A percentile compares a stretch with the other conserved stretches of the same genome.
These are phyloP conservation scores for Fusarium incarnatum DNA, from an alignment of 2,329 filamentous ascomycete genomes.

Conservation along the genomic window DNA sequence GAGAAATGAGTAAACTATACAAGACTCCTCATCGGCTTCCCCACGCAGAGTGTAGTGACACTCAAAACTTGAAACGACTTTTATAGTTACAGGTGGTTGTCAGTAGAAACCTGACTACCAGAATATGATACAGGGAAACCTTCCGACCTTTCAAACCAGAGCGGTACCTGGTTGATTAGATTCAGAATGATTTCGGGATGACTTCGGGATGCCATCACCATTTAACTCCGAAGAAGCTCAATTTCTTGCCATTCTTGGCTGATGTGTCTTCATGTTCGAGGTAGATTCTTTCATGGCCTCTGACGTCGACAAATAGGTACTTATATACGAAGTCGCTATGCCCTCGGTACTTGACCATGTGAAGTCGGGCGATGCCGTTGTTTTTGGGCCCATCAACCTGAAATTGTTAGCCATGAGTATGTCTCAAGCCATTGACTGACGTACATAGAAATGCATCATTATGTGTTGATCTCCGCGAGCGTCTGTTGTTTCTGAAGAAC, in stretches of 20 bases:
- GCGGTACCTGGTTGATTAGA: background rate
- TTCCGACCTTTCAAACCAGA: background rate
- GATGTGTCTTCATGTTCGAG: constrained; percentile 69
- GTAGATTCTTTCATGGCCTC: constrained; percentile 74
- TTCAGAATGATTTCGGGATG: background rate
- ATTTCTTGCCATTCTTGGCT: constrained; percentile 54
- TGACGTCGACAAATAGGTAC: constrained; percentile 83
- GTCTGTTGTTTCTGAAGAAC: constrained; percentile 76
- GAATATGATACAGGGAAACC: constrained; percentile 30
- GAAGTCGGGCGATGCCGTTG: constrained; percentile 78
- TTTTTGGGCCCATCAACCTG: constrained; percentile 82
- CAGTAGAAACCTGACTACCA: background rate
- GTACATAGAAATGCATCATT: constrained; percentile 84
- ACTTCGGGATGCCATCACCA: constrained; percentile 55
- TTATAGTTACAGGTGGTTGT: constrained; percentile 21
- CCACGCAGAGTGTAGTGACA: background rate
- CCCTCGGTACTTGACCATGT: constrained; percentile 77
- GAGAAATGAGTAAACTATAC: background rate
- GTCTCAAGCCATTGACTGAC: constrained; percentile 41
- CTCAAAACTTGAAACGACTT: background rate
- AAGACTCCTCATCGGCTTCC: background rate
- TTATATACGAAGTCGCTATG: constrained; percentile 80
- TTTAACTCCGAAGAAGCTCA: constrained; percentile 71
- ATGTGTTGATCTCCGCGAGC: constrained; percentile 82
- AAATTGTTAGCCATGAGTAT: constrained; percentile 5